These are phyloP conservation scores for Dacryopinax primogenitus DNA, from an alignment of 768 basidiomycete genomes.

Conservation along the genomic window DNA sequence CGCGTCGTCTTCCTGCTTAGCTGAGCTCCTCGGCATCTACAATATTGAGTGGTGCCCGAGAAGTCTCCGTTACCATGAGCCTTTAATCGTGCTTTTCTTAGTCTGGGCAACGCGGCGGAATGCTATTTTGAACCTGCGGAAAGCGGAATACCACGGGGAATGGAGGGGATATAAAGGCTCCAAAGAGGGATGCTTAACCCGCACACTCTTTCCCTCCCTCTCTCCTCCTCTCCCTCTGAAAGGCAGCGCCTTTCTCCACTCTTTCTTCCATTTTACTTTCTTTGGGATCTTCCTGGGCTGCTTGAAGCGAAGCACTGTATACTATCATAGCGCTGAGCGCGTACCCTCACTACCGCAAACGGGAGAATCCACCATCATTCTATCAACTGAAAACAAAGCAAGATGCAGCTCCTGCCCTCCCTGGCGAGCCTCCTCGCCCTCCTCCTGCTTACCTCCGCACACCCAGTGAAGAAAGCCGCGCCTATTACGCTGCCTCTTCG, in stretches of 20 bases:
- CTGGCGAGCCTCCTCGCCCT: slow-evolving; percentile 43
- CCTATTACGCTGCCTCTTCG: slow-evolving; percentile 37
- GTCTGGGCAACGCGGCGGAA: too few relatives aligned
- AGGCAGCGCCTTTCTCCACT: neutral
- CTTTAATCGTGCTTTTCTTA: too few relatives aligned
- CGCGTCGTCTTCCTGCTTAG: too few relatives aligned
- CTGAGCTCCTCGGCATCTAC: too few relatives aligned
- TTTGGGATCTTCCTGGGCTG: slow-evolving; percentile 5
- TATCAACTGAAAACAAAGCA: slow-evolving; percentile 20
- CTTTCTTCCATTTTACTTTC: slow-evolving; percentile 10
- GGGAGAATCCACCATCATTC: too few relatives aligned
- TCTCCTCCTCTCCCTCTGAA: slow-evolving; percentile 19
- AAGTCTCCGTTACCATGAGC: too few relatives aligned
- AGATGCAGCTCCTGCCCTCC: slow-evolving; percentile 45
- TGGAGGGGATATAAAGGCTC: neutral
- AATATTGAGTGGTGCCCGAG: too few relatives aligned
- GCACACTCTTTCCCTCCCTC: slow-evolving; percentile 17
- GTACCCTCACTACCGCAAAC: too few relatives aligned
- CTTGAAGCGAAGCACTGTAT: neutral
- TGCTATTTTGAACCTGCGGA: too few relatives aligned
- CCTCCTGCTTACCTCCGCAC: slow-evolving; percentile 36
- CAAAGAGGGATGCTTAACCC: neutral
- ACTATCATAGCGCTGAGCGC: slow-evolving; percentile 20
- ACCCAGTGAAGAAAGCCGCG: too few relatives aligned
- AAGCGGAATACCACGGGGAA: too few relatives aligned